Conservation (phyloP, 139 green algal genomes). For the Coccomyxa sp. region DNA sequence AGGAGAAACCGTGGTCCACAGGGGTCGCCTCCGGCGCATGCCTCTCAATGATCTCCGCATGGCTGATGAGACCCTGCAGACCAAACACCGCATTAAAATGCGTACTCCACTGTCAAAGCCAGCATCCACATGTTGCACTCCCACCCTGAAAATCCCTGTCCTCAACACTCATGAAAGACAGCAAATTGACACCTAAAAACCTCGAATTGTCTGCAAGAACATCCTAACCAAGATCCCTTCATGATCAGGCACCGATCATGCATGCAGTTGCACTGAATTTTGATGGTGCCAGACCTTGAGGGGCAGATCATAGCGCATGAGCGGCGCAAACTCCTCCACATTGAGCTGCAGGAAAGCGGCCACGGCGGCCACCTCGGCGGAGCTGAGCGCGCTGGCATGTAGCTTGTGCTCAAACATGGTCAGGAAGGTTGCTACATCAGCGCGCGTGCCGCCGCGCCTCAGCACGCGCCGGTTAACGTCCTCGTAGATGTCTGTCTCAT, state of each 20-base stretch:
- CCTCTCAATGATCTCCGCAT: conserved; percentile 13
- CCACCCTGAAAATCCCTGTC: too few species aligned
- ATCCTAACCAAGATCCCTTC: not conserved
- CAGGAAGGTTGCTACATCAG: conserved; percentile 36
- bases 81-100: not conserved
- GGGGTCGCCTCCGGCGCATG: too few species aligned
- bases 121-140: too few species aligned
- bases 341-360: conserved; percentile 32
- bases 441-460: not conserved
- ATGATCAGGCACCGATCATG: not conserved
- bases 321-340: conserved; percentile 17
- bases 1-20: too few species aligned
- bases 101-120: not conserved
- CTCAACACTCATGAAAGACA: too few species aligned
- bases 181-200: too few species aligned
- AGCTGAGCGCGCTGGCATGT: conserved; percentile 11
- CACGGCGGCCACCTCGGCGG: conserved; percentile 46
- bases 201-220: too few species aligned
- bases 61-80: conserved; percentile 25
- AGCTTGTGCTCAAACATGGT: conserved; percentile 51
- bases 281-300: conserved; percentile 7
- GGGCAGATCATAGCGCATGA: not conserved
- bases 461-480: conserved; percentile 14
- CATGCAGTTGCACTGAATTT: not conserved
- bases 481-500: conserved; percentile 53